Evolutionary conservation across 139 green algal species (phyloP).

Genomic region (Raphidocelis subcapitata): DNA sequence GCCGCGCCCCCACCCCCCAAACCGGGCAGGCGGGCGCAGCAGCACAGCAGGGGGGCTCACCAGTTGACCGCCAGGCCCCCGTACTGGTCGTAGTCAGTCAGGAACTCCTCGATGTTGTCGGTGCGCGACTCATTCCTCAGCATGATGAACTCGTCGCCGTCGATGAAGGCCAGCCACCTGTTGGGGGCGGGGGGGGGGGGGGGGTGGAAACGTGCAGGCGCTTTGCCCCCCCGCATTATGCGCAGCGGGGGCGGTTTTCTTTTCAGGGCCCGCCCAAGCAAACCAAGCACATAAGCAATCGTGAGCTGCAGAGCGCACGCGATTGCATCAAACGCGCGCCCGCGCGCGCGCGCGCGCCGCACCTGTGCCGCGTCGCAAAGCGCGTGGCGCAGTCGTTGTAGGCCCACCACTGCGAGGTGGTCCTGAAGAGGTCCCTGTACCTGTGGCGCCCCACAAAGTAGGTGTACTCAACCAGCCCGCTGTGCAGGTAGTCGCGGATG

Average conservation of each 20-base stretch:
- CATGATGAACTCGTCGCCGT: conserved; percentile 55
- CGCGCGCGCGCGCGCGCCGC: no score
- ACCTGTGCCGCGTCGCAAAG: conserved; percentile 5
- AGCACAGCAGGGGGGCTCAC: no score
- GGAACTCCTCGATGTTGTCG: conserved; percentile 31
- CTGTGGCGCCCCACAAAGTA: conserved; percentile 21
- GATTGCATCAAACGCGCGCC: no score
- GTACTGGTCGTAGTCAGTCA: conserved; percentile 37
- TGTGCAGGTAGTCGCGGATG: conserved; percentile 17
- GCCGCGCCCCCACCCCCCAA: no score
- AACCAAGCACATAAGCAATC: no score
- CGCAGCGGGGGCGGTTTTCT: no score
- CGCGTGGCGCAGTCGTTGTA: conserved; percentile 28
- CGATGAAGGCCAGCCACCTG: conserved; percentile 54
- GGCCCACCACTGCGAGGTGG: conserved; percentile 30
- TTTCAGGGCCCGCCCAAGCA: no score
- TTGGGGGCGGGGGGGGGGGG: no score
- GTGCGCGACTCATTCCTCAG: conserved; percentile 1
- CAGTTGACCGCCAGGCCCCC: conserved; percentile 46
- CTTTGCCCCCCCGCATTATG: no score
- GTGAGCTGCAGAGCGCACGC: no score
- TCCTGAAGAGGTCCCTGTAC: conserved; percentile 27
- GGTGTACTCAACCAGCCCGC: conserved; percentile 31
- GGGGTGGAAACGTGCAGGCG: no score
- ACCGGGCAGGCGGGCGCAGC: no score